Base-by-base conservation (phyloP, 345 rosid genomes). In the Triadica sebifera region DNA sequence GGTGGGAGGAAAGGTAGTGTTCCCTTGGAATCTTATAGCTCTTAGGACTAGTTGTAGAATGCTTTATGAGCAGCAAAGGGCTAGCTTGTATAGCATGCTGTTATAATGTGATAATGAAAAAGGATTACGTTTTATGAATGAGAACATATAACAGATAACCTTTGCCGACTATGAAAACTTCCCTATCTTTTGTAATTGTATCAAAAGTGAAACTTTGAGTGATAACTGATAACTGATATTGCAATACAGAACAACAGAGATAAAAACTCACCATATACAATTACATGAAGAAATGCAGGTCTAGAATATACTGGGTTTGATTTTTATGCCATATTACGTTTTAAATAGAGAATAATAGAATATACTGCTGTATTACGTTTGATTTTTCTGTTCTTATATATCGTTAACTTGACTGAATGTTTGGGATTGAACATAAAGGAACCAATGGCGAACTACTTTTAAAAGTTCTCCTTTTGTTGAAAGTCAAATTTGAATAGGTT, bases 1-100 rank as follows among this genome's bases (percentile, higher is more conserved):
- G 98, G 98, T 63, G 96, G 96, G 52, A 82, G 83, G 34, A 91
- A 89, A 93, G 98, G 97, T 90, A 60, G 6, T 60, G 29, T 39
- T 64, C 62, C 9, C 8, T 13, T 39, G 46, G 19, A 37, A 37
- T 51, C 4, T 8, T 5, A 51, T 65, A 15, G 41, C 9, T 15
- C 17, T 65, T 17, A 16, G n/a, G n/a, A 55, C 6, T 74, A 37
- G n/a, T 46, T 43, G 46, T n/a, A 61, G 43, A 25, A 65, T 43
- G 29, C 37, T 49, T 5, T 19, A 22, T 45, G 8, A 5, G 5
- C 62, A 10, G 24, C 62, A 58, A 58, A 43, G 38, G 16, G 37
- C 59, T 55, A 55, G 37, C 8, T 29, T 59, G 67, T 38, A 68
- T 8, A 60, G 50, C 58, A 17, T 62, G 12, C 37, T 62, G 34